phyloP scores from a whole-genome alignment of 2,329 filamentous ascomycete genomes.

The Claviceps africana region DNA sequence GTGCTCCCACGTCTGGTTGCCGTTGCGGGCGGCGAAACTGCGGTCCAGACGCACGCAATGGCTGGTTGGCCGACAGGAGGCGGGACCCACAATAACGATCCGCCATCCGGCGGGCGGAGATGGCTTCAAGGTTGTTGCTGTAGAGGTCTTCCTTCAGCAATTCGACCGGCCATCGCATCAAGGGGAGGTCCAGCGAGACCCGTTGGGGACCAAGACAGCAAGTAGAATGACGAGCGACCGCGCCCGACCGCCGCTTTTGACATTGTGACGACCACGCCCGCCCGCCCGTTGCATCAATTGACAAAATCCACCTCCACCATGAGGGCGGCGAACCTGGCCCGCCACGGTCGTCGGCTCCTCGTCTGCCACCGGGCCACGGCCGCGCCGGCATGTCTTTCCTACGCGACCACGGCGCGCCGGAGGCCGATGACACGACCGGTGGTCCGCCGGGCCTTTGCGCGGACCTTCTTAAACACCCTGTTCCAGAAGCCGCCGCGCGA shows the following conservation, averaged over 20 bases:
- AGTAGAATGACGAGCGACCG: neutral
- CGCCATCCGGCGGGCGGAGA: neutral
- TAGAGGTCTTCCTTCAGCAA: neutral
- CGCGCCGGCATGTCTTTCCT: conserved; percentile 20
- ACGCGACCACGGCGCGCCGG: conserved; percentile 16
- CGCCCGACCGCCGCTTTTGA: neutral
- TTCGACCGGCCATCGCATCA: neutral
- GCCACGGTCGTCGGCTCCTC: conserved; percentile 28
- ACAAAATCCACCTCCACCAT: conserved; percentile 24
- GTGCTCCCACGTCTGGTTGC: too few species aligned
- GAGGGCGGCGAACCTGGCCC: conserved; percentile 31
- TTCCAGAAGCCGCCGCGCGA: conserved; percentile 45
- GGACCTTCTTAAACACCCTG: conserved; percentile 46
- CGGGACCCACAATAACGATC: neutral
- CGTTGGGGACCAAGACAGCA: neutral
- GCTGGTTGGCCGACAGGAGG: too few species aligned
- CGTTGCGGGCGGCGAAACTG: too few species aligned
- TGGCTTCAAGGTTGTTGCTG: neutral
- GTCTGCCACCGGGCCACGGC: conserved; percentile 18
- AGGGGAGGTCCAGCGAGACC: neutral
- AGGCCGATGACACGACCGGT: conserved; percentile 13
- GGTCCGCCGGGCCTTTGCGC: conserved; percentile 11
- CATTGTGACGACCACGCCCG: neutral
- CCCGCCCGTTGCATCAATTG: conserved; percentile 12
- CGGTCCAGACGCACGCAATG: too few species aligned